A percentile compares a stretch with the other conserved stretches of the same genome.
Evolutionary conservation across 2,329 filamentous ascomycete genomes (phyloP).

Genomic region (Colletotrichum sp.): DNA sequence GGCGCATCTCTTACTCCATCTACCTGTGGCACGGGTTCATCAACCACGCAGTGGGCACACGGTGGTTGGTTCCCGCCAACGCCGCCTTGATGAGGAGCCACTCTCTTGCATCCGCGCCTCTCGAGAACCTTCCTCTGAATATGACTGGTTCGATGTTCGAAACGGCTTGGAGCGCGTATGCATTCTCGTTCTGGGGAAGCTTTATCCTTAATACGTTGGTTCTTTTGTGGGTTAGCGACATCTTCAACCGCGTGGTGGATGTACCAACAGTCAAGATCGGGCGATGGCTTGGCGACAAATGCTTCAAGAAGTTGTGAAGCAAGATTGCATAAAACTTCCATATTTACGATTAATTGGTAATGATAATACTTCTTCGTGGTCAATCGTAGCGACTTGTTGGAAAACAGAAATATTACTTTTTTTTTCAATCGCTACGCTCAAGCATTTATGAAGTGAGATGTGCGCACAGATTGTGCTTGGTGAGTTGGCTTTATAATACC

Average conservation of each 20-base stretch:
- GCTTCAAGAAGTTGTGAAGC: not conserved
- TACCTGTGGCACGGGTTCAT: conserved; percentile 66
- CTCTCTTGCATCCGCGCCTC: not conserved
- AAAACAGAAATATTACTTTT: not conserved
- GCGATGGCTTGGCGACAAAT: not conserved
- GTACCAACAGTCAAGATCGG: not conserved
- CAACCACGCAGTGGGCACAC: conserved; percentile 49
- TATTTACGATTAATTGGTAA: not conserved
- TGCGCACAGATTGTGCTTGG: too few relatives aligned
- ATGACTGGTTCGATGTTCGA: not conserved
- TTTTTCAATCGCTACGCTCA: fast-evolving
- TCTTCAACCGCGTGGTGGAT: not conserved
- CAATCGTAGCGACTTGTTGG: not conserved
- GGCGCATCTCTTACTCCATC: conserved; percentile 63
- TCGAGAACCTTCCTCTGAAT: not conserved
- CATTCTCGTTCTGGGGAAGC: not conserved
- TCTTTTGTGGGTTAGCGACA: not conserved
- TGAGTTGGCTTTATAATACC: too few relatives aligned
- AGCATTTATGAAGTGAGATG: not conserved
- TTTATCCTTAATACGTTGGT: not conserved
- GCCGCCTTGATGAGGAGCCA: not conserved
- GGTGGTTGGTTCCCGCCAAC: conserved; percentile 23
- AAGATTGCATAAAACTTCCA: not conserved
- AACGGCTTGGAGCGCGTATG: not conserved
- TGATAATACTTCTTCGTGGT: not conserved